Percentiles rank a stretch among this genome's conserved stretches.
Evolutionary conservation across 305 asterid genomes (phyloP).

Genomic region (Fraxinus platypoda): DNA sequence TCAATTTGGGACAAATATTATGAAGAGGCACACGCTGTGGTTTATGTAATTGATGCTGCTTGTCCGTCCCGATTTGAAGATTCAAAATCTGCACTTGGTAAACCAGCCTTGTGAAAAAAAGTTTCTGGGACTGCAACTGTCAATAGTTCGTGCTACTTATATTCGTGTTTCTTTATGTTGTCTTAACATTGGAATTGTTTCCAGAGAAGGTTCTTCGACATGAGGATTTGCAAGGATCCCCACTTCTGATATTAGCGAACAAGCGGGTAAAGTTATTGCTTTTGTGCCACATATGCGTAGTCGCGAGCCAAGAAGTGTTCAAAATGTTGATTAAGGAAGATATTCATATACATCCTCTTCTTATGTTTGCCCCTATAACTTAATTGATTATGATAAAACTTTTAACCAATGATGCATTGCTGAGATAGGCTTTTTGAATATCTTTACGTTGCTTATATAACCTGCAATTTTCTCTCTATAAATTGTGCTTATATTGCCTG

Average conservation of each 20-base stretch:
- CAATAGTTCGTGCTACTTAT: not conserved
- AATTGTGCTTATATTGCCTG: not conserved
- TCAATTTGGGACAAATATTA: conserved; percentile 97
- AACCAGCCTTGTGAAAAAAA: not conserved
- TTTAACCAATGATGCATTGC: too few relatives aligned
- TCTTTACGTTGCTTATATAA: not conserved
- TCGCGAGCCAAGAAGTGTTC: not conserved
- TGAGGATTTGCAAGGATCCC: conserved; percentile 97
- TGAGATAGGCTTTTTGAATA: too few relatives aligned
- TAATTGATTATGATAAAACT: too few relatives aligned
- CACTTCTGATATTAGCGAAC: conserved; percentile 85
- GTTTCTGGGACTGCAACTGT: too few relatives aligned
- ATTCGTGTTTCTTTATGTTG: not conserved
- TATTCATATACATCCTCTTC: too few relatives aligned
- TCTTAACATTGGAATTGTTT: conserved; percentile 17
- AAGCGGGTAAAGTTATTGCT: conserved; percentile 63
- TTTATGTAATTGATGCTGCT: conserved; percentile 83
- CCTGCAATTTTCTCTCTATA: not conserved
- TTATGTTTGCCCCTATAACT: too few relatives aligned
- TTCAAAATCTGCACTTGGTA: conserved; percentile 95
- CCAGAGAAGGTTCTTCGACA: conserved; percentile 82
- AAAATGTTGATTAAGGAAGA: not conserved
- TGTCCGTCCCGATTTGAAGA: conserved; percentile 94
- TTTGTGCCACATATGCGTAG: not conserved
- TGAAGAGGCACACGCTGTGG: conserved; percentile 90